Base-by-base conservation (phyloP, 2,329 filamentous ascomycete species). In the Drechslera avenae region DNA sequence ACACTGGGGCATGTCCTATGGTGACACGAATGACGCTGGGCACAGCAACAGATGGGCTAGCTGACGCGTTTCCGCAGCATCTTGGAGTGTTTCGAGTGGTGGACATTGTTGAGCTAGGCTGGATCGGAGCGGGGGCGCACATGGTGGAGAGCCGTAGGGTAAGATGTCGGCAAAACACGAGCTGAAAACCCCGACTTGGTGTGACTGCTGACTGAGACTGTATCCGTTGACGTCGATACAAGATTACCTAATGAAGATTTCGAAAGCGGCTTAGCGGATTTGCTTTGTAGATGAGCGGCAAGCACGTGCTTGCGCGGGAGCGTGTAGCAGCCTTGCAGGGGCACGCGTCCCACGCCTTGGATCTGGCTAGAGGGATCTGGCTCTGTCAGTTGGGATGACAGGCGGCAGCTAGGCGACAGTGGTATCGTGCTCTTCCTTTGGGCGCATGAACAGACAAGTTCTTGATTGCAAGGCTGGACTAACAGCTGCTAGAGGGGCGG, bases 61-160 rank as follows among this genome's bases (percentile, higher is more conserved):
- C 57, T 65, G 65, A 68, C 64, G 66, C 59, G 66, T 69, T 53
- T 49, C 52, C 30, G 39, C 42, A 54, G 35, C 30, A 31, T 26
- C 53, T 52, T 32, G 42, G 47, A 56, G 52, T 54, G 48, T 56
- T 53, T 39, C 33, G 50, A 63, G 56, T 63, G 58, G 59, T 54
- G 52, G 46, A 50, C 23, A 49, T 43, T 34, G 16, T 36, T 21
- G 14, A 42, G 46, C 49, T 58, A 56, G 17, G 36, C 52, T 31
- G 21, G n/a, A 21, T 43, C 55, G 40, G 34, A 13, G 34, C 16
- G 36, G 51, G 59, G 39, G 39, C 54, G 32, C 23, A 50, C 18
- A 48, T 55, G 40, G 56, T 56, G 68, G 68, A 71, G 68, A 72
- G 68, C 68, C 68, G 66, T 52, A 36, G 43, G 21, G 43, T 45